Evolutionary conservation across 1,284 basidiomycete genomes (phyloP), one percentile per base, ranked within the genome.

Genomic region (Cutaneotrichosporon sp.): DNA sequence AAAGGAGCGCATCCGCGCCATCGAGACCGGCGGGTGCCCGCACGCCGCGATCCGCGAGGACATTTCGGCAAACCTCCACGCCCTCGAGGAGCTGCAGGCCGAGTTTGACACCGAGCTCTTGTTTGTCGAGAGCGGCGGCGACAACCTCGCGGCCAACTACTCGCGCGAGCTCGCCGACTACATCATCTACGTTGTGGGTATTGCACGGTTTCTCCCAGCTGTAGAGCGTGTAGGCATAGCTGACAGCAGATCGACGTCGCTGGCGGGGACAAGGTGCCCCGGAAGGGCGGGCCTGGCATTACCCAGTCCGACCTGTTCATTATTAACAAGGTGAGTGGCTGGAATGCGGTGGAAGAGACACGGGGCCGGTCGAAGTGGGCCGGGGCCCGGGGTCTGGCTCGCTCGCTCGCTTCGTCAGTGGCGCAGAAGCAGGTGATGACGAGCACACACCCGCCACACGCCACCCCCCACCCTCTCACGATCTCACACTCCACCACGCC

Each of bases 31-130:
- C 42, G 93, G 94, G 1, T 97, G 93, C 78, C 93, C 93, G 1
- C 93, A 97, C 76, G 93, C 93, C 2, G 93, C 94, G 4, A 97
- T 97, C 70, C 87, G 95, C 60, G 95, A 99, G 80, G 95, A 99
- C 74, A 97, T 99, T 74, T 92, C 89, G 38, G 95, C 95, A 53
- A 99, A 99, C 79, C 86, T 98, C 83, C 92, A 92, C 62, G 94
- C 94, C 18, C 84, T 99, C 31, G 95, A 99, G 78, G 90, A 90
- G 33, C 84, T 99, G n/a, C 94, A 97, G 76, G 90, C 89, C n/a
- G 89, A 92, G 77, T 90, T 85, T 75, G 85, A 82, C 29, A 91
- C 89, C 65, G 90, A 95, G 74, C 71, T 95, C 62, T 84, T 95
- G 56, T 89, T 98, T 67, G 94, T 98, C 13, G 95, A 98, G 80